phyloP scores from a whole-genome alignment of 164 flowering plant species.

The Umbilicus rupestris region DNA sequence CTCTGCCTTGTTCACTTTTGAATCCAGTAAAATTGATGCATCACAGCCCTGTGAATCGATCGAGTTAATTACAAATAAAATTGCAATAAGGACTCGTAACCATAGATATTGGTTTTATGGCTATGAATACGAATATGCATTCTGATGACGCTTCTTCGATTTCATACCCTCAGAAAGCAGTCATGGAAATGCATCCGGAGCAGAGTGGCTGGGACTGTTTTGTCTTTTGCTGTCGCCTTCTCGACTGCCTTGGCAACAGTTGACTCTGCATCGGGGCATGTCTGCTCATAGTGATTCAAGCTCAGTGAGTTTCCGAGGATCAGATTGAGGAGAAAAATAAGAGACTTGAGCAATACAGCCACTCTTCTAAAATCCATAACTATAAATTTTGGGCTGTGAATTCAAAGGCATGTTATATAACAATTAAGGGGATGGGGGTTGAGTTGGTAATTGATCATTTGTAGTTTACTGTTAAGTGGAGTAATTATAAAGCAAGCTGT shows the following conservation, averaged over 20 bases:
- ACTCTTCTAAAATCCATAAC: background rate
- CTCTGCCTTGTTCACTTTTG: constrained; percentile 52
- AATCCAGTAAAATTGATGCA: constrained; percentile 58
- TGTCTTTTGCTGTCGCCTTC: constrained; percentile 41
- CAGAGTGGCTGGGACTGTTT: constrained; percentile 68
- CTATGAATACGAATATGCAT: background rate
- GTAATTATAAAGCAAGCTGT: background rate
- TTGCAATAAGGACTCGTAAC: too few species aligned
- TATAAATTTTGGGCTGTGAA: background rate
- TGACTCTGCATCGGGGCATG: constrained; percentile 61
- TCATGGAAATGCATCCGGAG: constrained; percentile 90
- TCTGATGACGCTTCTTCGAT: background rate
- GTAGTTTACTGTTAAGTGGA: background rate
- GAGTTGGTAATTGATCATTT: background rate
- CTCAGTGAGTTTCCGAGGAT: constrained; percentile 29
- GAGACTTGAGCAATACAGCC: background rate
- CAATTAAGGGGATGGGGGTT: too few species aligned
- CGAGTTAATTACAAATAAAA: background rate
- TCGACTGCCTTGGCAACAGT: constrained; percentile 34
- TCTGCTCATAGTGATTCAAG: constrained; percentile 47
- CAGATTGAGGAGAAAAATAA: background rate
- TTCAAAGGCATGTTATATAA: background rate
- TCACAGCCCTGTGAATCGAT: constrained; percentile 67
- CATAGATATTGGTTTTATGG: too few species aligned
- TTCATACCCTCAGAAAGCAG: constrained; percentile 66